phyloP scores from a whole-genome alignment of 176 grass and related monocot species.

The Miscanthus lutarioriparius region DNA sequence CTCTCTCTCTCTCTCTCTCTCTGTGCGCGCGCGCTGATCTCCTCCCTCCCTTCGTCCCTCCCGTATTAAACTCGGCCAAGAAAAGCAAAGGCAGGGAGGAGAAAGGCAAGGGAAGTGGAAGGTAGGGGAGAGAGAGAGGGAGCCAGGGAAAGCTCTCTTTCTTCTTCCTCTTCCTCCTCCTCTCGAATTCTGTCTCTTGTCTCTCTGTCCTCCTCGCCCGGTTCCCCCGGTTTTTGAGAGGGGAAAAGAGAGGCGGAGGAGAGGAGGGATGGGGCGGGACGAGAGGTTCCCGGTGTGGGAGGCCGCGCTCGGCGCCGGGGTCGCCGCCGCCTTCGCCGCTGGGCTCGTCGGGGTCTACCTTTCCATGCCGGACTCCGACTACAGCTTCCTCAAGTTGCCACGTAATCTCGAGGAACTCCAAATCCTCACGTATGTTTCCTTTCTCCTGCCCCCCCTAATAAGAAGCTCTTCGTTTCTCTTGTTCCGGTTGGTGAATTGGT shows the following conservation, averaged over 20 bases:
- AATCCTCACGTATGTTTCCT: slow-evolving; percentile 67
- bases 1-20: too few species aligned
- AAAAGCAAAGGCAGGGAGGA: slow-evolving; percentile 32
- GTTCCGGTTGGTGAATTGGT: neutral
- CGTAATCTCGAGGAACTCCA: slow-evolving; percentile 77
- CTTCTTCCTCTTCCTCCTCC: slow-evolving; percentile 21
- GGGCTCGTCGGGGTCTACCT: slow-evolving; percentile 81
- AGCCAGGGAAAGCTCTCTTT: slow-evolving; percentile 44
- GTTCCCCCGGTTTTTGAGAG: slow-evolving; percentile 24
- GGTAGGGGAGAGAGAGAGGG: slow-evolving; percentile 7
- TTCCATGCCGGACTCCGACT: slow-evolving; percentile 84
- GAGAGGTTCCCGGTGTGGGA: slow-evolving; percentile 73
- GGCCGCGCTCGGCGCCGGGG: slow-evolving; percentile 55
- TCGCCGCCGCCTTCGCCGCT: slow-evolving; percentile 64
- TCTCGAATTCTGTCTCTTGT: slow-evolving; percentile 26
- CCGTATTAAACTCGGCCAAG: slow-evolving; percentile 50
- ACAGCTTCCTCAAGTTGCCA: slow-evolving; percentile 69
- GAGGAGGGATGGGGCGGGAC: slow-evolving; percentile 56
- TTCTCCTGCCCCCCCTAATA: neutral
- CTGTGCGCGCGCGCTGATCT: neutral
- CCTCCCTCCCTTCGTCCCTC: neutral
- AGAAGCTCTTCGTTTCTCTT: neutral
- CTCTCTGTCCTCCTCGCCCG: slow-evolving; percentile 8
- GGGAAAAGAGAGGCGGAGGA: neutral
- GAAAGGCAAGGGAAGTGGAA: slow-evolving; percentile 14